Evolutionary conservation across 495 filamentous ascomycete species (phyloP).

Genomic region (Xylaria intraflava): DNA sequence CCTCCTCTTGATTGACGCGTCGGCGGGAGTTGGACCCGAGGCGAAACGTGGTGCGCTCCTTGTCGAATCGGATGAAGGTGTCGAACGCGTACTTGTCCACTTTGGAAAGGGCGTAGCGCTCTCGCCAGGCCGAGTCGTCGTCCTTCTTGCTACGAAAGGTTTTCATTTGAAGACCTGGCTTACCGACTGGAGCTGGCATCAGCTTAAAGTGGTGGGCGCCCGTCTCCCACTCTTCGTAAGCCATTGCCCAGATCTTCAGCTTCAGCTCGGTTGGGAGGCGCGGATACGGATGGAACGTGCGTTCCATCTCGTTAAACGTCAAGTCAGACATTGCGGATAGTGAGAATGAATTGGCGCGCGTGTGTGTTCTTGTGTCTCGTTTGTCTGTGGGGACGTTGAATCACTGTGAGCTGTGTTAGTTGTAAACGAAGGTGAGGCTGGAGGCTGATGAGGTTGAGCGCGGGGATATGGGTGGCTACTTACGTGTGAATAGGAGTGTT

Average conservation of each 20-base stretch:
- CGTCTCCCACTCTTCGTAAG: not conserved
- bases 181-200: too few relatives aligned
- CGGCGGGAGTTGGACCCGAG: not conserved
- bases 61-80: not conserved
- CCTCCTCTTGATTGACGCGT: not conserved
- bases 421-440: too few relatives aligned
- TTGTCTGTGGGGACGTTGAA: too few relatives aligned
- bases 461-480: too few relatives aligned
- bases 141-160: not conserved
- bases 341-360: too few relatives aligned
- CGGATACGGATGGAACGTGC: constrained; percentile 5
- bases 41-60: not conserved
- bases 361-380: too few relatives aligned
- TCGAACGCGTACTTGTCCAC: not conserved
- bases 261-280: constrained; percentile 13
- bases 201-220: constrained; percentile 3
- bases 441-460: too few relatives aligned
- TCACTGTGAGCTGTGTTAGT: too few relatives aligned
- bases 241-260: constrained; percentile 12
- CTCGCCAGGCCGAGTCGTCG: constrained; percentile 1
- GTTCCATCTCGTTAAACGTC: too few relatives aligned
- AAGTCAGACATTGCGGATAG: too few relatives aligned
- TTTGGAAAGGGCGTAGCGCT: not conserved
- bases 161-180: not conserved
- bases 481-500: too few relatives aligned